phyloP scores from a whole-genome alignment of 148 eudicot genomes.

The Dianthus caryophyllus region DNA sequence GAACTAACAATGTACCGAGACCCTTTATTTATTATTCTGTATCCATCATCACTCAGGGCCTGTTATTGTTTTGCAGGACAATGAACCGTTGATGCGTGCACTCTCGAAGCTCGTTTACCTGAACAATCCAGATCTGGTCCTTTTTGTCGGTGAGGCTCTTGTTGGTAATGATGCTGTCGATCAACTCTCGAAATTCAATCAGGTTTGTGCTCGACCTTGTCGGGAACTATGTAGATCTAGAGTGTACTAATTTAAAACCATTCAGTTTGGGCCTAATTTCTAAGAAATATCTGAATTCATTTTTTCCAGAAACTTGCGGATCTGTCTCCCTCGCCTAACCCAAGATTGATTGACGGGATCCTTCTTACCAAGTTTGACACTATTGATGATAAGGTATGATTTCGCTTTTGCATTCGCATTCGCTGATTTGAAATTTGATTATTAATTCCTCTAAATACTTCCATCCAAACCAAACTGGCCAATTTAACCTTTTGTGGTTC shows the following conservation, averaged over 20 bases:
- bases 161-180: slow-evolving; percentile 98
- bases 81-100: slow-evolving; percentile 97
- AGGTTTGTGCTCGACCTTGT: slow-evolving; percentile 35
- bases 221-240: neutral
- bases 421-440: too few relatives aligned
- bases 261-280: neutral
- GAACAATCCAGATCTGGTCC: slow-evolving; percentile 81
- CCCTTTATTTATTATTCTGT: too few relatives aligned
- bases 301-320: slow-evolving; percentile 84
- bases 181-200: slow-evolving; percentile 87
- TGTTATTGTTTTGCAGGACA: slow-evolving; percentile 50
- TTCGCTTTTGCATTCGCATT: too few relatives aligned
- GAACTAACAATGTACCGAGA: too few relatives aligned
- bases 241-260: neutral
- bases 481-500: too few relatives aligned
- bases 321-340: slow-evolving; percentile 63
- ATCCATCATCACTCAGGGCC: too few relatives aligned
- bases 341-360: slow-evolving; percentile 93
- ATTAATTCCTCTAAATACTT: too few relatives aligned
- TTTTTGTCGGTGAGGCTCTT: slow-evolving; percentile 97
- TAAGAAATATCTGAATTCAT: slow-evolving; percentile 12
- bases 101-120: slow-evolving; percentile 83
- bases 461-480: too few relatives aligned
- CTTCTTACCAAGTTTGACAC: slow-evolving; percentile 97
- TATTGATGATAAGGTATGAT: slow-evolving; percentile 80